Conservation (phyloP, 1,284 basidiomycete genomes). For the Naganishia sp. region DNA sequence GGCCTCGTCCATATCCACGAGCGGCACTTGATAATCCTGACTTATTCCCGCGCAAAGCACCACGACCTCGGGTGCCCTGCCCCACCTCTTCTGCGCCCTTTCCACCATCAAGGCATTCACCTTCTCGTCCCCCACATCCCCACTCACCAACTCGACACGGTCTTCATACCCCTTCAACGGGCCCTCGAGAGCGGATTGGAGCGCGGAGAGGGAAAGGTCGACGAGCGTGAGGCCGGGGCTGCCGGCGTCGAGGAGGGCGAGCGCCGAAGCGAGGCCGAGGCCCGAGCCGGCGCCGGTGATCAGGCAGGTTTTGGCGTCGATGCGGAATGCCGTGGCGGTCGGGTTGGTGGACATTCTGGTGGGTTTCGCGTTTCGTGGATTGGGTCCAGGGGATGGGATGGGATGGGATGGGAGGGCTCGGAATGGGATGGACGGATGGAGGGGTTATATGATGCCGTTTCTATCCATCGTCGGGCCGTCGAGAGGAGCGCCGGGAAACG, state of each 20-base stretch:
- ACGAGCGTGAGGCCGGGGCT: slow-evolving; percentile 35
- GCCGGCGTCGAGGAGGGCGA: slow-evolving; percentile 34
- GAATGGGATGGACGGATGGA: too few relatives aligned
- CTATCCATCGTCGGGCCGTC: too few relatives aligned
- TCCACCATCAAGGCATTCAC: slow-evolving; percentile 26
- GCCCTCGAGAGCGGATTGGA: not conserved
- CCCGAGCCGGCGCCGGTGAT: slow-evolving; percentile 36
- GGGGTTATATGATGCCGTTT: too few relatives aligned
- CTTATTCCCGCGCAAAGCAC: slow-evolving; percentile 36
- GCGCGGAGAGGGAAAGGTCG: slow-evolving; percentile 21
- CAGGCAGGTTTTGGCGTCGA: slow-evolving; percentile 22
- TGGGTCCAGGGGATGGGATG: too few relatives aligned
- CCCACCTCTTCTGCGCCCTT: slow-evolving; percentile 33
- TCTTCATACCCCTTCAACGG: not conserved
- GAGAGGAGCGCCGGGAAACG: too few relatives aligned
- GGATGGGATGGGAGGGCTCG: too few relatives aligned
- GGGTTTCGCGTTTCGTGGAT: too few relatives aligned
- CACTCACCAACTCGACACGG: slow-evolving; percentile 25
- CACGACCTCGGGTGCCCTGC: slow-evolving; percentile 33
- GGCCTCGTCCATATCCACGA: slow-evolving; percentile 25
- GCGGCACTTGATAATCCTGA: slow-evolving; percentile 32
- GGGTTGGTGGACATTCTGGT: slow-evolving; percentile 2
- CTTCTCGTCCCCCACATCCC: slow-evolving; percentile 33
- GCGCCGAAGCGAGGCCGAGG: slow-evolving; percentile 35
- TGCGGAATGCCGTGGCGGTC: slow-evolving; percentile 20